Evolutionary conservation across 208 protist genomes (phyloP), one percentile per base, ranked within the genome.

Genomic region (Kentomonas sorsogonicus): DNA sequence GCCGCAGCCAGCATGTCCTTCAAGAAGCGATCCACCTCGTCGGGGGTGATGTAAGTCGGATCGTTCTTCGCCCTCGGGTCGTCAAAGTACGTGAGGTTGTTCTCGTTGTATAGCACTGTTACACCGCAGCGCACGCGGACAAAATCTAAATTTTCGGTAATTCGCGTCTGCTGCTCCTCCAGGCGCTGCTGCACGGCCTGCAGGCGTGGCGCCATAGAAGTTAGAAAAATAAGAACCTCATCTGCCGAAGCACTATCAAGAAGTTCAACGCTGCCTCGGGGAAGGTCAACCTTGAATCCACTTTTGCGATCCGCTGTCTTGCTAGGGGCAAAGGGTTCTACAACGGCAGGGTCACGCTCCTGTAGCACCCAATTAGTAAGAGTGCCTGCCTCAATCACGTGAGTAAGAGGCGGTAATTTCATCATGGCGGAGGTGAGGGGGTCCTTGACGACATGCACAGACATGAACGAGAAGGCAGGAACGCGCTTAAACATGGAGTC

Each of bases 401-500:
- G 74, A 20, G 75, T 34, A 16, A 48, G 43, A 10, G 60, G 26
- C 1, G 83, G 82, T 25, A 91, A 60, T 15, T 48, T 78, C 3
- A 85, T 69, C 25, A 85, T 48, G 0, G 77, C 63, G 25, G 53
- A 74, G 0, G 53, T 77, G 10, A 60, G 61, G 10, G 75, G 66
- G 61, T 96, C 91, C 31, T 89, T 91, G 30, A 80, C 66, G 18
- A 96, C 56, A 53, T 94, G 86, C 55, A 96, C 72, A 6, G 83
- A 85, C 44, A 96, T 69, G 53, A 93, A 94, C n/a, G 91, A 96
- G 51, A 94, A 96, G 1, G 91, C 86, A 3, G 74, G 46, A 4
- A 72, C 68, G 30, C 74, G 74, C 62, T 91, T 92, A 41, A 96
- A 86, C 71, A 95, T 77, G 25, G 13, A 39, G 59, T 92, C 81